Conservation (phyloP, 2,329 filamentous ascomycete genomes). For the Pyrenophora seminiperda region DNA sequence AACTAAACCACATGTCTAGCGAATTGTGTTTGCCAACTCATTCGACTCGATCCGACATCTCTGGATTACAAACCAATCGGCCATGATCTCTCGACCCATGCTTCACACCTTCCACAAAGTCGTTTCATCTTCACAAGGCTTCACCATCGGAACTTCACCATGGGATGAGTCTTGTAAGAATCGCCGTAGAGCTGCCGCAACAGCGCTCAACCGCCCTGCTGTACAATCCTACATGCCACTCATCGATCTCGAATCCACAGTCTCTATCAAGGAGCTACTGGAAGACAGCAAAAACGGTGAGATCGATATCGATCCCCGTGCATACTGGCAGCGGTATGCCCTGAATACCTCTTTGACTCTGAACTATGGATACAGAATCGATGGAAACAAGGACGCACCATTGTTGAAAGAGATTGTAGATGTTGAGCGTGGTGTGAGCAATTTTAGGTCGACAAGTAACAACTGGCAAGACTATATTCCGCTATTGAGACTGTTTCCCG, state of each 20-base stretch:
- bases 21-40: conserved; percentile 78
- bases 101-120: conserved; percentile 83
- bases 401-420: conserved; percentile 74
- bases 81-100: conserved; percentile 76
- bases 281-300: conserved; percentile 66
- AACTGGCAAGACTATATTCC: conserved; percentile 89
- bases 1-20: conserved; percentile 45
- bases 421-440: conserved; percentile 76
- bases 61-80: conserved; percentile 79
- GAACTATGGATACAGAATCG: conserved; percentile 79
- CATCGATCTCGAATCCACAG: conserved; percentile 75
- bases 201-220: conserved; percentile 75
- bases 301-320: conserved; percentile 70
- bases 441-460: conserved; percentile 77
- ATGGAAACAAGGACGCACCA: conserved; percentile 69
- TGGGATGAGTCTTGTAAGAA: conserved; percentile 83
- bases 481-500: conserved; percentile 67
- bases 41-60: conserved; percentile 75
- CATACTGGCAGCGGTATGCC: conserved; percentile 76
- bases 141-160: conserved; percentile 82
- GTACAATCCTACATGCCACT: conserved; percentile 82
- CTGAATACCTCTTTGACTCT: conserved; percentile 78
- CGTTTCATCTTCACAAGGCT: conserved; percentile 75
- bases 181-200: conserved; percentile 77
- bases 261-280: conserved; percentile 74